Conservation (phyloP, 2,329 filamentous ascomycete species). For the Cladosporium sphaerospermum region DNA sequence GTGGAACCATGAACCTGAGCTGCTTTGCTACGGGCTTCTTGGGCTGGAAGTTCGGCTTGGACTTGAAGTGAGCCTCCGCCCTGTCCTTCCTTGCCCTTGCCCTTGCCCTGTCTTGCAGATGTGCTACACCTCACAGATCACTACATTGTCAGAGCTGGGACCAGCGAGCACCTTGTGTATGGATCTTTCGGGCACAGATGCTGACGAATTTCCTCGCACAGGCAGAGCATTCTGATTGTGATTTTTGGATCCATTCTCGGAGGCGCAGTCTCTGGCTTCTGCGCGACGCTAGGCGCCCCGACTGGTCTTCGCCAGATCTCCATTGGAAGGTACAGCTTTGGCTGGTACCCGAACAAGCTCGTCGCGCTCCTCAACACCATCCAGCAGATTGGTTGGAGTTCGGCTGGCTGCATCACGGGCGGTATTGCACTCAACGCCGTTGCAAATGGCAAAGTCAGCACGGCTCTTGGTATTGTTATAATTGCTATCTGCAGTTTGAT, state of each 20-base stretch:
- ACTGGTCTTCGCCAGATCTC: slow-evolving; percentile 39
- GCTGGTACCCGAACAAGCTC: slow-evolving; percentile 46
- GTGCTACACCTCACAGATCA: background rate
- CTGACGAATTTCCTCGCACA: background rate
- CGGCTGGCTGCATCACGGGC: slow-evolving; percentile 38
- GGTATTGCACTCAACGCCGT: slow-evolving; percentile 38
- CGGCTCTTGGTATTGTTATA: slow-evolving; percentile 40
- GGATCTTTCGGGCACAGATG: background rate
- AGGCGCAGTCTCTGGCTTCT: slow-evolving; percentile 28
- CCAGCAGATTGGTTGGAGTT: slow-evolving; percentile 39
- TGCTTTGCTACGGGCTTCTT: slow-evolving; percentile 39
- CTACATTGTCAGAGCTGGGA: background rate
- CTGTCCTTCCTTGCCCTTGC: background rate
- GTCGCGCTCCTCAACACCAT: slow-evolving; percentile 43
- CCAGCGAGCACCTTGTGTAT: too few species aligned
- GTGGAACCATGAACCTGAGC: slow-evolving; percentile 31
- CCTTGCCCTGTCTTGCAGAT: background rate
- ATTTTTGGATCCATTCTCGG: slow-evolving; percentile 30
- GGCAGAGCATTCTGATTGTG: slow-evolving; percentile 31
- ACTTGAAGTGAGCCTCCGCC: slow-evolving; percentile 26
- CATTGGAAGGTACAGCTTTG: slow-evolving; percentile 43
- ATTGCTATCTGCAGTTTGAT: slow-evolving; percentile 34
- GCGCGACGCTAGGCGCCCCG: slow-evolving; percentile 29
- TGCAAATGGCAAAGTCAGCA: slow-evolving; percentile 37
- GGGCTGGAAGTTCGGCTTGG: slow-evolving; percentile 44